Percentiles rank a stretch among this genome's conserved stretches.
phyloP scores from a whole-genome alignment of 1,284 basidiomycete species.

The Leccinum angustisporum region DNA sequence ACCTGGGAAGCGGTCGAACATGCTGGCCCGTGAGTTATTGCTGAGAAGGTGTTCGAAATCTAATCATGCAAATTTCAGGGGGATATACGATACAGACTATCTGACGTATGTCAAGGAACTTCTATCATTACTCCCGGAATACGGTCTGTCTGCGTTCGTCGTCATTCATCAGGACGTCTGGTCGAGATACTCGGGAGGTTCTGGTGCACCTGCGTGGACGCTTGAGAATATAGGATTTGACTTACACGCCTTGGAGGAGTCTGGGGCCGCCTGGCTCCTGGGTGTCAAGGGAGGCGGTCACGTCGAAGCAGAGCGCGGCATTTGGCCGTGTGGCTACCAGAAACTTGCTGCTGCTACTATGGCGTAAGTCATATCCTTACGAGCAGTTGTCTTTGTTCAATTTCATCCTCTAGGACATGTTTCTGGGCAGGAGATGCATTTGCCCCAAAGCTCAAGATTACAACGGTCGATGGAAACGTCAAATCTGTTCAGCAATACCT shows the following conservation, averaged over 20 bases:
- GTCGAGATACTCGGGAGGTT: conserved; percentile 93
- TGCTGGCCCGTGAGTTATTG: conserved; percentile 71
- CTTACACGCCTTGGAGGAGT: conserved; percentile 70
- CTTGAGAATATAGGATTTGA: conserved; percentile 80
- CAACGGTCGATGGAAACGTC: conserved; percentile 45
- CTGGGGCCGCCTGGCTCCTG: conserved; percentile 81
- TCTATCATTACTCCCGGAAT: conserved; percentile 75
- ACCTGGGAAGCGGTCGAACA: conserved; percentile 99
- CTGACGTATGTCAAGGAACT: conserved; percentile 77
- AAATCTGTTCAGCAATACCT: conserved; percentile 81
- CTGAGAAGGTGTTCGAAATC: background rate
- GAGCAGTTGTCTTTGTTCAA: conserved; percentile 19
- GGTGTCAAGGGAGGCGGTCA: conserved; percentile 77
- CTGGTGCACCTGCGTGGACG: conserved; percentile 92
- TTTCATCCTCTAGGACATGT: conserved; percentile 51
- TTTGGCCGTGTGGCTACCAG: conserved; percentile 91
- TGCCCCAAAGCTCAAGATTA: conserved; percentile 69
- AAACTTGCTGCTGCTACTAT: conserved; percentile 87
- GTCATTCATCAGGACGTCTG: conserved; percentile 91
- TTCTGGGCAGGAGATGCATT: conserved; percentile 92
- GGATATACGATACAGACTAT: conserved; percentile 83
- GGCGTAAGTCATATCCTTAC: conserved; percentile 55
- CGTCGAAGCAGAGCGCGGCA: conserved; percentile 68
- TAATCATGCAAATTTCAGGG: conserved; percentile 43
- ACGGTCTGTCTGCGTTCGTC: conserved; percentile 83